A percentile compares a stretch with the other conserved stretches of the same genome.
Conservation (phyloP, 2,329 filamentous ascomycete genomes). For the Neonectria faginata region DNA sequence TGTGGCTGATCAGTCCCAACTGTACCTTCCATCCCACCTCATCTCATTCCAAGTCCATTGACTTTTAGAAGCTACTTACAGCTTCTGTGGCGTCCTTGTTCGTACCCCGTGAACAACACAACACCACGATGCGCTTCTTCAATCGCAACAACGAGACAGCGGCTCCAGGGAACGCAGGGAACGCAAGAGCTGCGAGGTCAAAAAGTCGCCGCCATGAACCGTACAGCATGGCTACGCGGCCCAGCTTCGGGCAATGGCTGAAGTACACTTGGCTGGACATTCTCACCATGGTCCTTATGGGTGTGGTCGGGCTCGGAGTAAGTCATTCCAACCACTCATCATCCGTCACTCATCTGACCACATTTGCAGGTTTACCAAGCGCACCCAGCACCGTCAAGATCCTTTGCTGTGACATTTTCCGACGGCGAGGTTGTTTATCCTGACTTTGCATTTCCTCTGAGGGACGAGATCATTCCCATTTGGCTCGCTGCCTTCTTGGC, state of each 20-base stretch:
- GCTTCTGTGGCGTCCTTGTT: neutral
- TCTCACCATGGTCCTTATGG: constrained; percentile 74
- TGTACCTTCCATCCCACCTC: neutral
- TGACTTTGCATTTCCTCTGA: constrained; percentile 76
- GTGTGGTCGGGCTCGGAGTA: constrained; percentile 75
- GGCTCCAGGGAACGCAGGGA: neutral
- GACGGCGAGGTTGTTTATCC: constrained; percentile 78
- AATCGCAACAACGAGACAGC: neutral
- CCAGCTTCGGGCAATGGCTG: constrained; percentile 76
- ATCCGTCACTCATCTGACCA: neutral
- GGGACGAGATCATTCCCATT: constrained; percentile 78
- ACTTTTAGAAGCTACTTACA: neutral
- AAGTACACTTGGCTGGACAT: constrained; percentile 76
- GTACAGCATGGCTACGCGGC: constrained; percentile 62
- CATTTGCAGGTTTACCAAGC: constrained; percentile 70
- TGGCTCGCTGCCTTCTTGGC: constrained; percentile 76
- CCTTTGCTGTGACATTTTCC: constrained; percentile 74
- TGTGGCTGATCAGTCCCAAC: neutral
- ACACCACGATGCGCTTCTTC: constrained; percentile 11
- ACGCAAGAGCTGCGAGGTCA: neutral
- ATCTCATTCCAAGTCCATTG: neutral
- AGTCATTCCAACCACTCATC: constrained; percentile 36
- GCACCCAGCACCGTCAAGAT: constrained; percentile 74
- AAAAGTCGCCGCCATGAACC: constrained; percentile 32
- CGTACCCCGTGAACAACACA: neutral